Evolutionary conservation across 2,329 filamentous ascomycete species (phyloP).

Genomic region (Trematosphaeria pertusa): DNA sequence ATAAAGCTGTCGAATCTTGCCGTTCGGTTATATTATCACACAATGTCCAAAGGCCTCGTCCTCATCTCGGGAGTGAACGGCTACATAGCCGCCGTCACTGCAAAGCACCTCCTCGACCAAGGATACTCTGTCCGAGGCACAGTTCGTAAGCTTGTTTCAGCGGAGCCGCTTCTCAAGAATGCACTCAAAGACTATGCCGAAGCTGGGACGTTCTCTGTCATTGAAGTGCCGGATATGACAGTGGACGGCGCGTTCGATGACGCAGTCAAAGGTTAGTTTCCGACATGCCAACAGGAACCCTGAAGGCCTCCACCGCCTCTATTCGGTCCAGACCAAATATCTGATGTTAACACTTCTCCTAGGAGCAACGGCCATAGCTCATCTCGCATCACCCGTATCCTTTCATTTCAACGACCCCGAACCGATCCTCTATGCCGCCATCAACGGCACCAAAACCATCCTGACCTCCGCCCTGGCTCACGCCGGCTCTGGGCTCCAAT

Average conservation of each 20-base stretch:
- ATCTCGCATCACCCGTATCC: constrained; percentile 29
- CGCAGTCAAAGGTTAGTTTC: constrained; percentile 30
- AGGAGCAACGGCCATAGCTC: constrained; percentile 29
- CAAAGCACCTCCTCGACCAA: constrained; percentile 31
- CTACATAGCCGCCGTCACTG: constrained; percentile 34
- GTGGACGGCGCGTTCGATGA: constrained; percentile 34
- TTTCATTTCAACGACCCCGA: constrained; percentile 27
- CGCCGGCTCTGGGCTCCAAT: constrained; percentile 35
- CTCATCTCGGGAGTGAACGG: constrained; percentile 33
- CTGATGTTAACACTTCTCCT: background rate
- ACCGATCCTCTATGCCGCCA: constrained; percentile 27
- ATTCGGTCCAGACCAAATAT: too few relatives aligned
- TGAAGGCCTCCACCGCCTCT: background rate
- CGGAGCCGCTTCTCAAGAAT: constrained; percentile 19
- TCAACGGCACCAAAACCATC: constrained; percentile 29
- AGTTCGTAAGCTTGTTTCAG: constrained; percentile 32
- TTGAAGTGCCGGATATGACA: constrained; percentile 37
- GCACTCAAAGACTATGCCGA: constrained; percentile 26
- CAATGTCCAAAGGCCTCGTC: constrained; percentile 32
- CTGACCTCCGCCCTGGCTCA: constrained; percentile 25
- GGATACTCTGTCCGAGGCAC: constrained; percentile 41
- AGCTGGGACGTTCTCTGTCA: constrained; percentile 25
- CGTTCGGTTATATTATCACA: too few relatives aligned
- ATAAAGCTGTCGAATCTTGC: too few relatives aligned
- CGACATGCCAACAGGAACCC: too few relatives aligned